A percentile compares a stretch with the other conserved stretches of the same genome.
Conservation (phyloP, 2,329 filamentous ascomycete species). For the Dothideomycetes sp. region DNA sequence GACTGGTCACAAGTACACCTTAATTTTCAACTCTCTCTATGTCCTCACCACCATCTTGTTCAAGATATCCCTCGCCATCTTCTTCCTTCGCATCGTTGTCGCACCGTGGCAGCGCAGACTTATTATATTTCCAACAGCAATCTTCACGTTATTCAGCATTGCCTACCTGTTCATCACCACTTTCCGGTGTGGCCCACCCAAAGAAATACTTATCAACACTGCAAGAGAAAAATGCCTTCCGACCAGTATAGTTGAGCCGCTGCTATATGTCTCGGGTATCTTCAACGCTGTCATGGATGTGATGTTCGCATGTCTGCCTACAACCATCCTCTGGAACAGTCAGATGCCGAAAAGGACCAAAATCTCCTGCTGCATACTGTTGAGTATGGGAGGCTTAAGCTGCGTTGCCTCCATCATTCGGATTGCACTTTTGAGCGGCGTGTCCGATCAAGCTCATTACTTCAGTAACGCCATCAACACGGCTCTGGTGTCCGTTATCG, state of each 20-base stretch:
- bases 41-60: conserved; percentile 32
- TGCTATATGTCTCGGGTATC: conserved; percentile 14
- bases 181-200: conserved; percentile 25
- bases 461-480: conserved; percentile 13
- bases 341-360: conserved; percentile 34
- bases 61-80: conserved; percentile 37
- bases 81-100: conserved; percentile 36
- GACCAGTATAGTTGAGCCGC: conserved; percentile 10
- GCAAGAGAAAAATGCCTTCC: conserved; percentile 16
- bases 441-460: conserved; percentile 14
- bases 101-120: conserved; percentile 28
- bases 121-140: conserved; percentile 11
- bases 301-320: conserved; percentile 30
- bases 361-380: conserved; percentile 30
- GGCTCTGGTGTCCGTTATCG: background rate
- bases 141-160: conserved; percentile 15
- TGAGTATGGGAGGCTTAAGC: conserved; percentile 28
- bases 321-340: conserved; percentile 31
- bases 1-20: too few species aligned
- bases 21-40: conserved; percentile 24
- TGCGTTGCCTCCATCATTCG: conserved; percentile 20
- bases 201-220: conserved; percentile 17
- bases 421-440: conserved; percentile 17
- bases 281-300: conserved; percentile 30
- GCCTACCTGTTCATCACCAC: conserved; percentile 19